phyloP scores from a whole-genome alignment of 768 basidiomycete genomes.

The Collybiopsis confluens region DNA sequence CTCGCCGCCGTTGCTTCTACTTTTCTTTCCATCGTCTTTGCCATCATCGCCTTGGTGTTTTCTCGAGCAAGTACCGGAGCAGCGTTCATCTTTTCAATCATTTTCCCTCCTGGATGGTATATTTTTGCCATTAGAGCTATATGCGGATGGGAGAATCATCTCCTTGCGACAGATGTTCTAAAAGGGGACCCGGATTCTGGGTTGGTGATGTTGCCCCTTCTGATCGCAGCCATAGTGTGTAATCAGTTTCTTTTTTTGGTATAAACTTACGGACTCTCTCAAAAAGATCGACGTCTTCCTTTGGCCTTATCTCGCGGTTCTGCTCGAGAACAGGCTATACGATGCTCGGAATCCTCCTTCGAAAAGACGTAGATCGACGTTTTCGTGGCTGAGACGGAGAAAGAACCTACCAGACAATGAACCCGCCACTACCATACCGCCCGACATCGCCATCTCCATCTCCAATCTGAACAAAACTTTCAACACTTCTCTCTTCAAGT shows the following conservation, averaged over 20 bases:
- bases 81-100: conserved; percentile 59
- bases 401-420: conserved; percentile 5
- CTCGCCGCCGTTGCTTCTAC: conserved; percentile 66
- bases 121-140: conserved; percentile 67
- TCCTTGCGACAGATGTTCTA: conserved; percentile 48
- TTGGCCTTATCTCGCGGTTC: conserved; percentile 64
- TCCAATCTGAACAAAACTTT: conserved; percentile 58
- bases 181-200: conserved; percentile 58
- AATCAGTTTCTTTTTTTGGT: neutral
- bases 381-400: conserved; percentile 28
- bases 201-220: conserved; percentile 49
- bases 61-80: conserved; percentile 32
- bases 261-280: no score
- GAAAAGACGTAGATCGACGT: conserved; percentile 25
- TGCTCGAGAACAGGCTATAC: conserved; percentile 58
- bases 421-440: conserved; percentile 20
- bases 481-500: conserved; percentile 41
- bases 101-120: conserved; percentile 77
- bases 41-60: conserved; percentile 61
- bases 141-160: conserved; percentile 61
- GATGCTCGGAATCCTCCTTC: conserved; percentile 43
- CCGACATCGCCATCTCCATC: conserved; percentile 56
- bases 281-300: conserved; percentile 64
- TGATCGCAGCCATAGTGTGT: conserved; percentile 64
- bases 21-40: conserved; percentile 60